Evolutionary conservation across 257 asterid species (phyloP).

Genomic region (Solanum paucissectum): DNA sequence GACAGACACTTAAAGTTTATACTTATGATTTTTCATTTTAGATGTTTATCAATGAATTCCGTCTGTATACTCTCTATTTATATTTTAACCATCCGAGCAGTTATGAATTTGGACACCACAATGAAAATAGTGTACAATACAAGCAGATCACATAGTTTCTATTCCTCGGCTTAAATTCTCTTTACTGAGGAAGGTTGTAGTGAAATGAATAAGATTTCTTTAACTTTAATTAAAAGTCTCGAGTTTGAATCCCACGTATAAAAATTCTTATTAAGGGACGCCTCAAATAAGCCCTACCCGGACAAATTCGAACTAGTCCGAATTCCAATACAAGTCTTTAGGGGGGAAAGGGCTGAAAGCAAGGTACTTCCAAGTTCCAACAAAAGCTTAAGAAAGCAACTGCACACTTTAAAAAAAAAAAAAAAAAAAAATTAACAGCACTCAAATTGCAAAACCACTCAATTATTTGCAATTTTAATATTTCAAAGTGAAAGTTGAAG

Average conservation of each 20-base stretch:
- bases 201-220: neutral
- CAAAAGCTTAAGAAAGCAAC: neutral
- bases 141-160: neutral
- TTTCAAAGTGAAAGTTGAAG: neutral
- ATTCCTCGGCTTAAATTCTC: neutral
- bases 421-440: neutral
- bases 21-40: no score
- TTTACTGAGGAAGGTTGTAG: neutral
- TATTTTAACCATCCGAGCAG: neutral
- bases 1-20: no score
- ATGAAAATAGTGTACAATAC: neutral
- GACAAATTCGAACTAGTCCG: neutral
- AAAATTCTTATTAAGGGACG: fast-evolving
- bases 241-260: no score
- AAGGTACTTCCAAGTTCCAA: neutral
- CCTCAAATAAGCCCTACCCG: no score
- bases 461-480: neutral
- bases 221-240: no score
- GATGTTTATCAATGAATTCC: no score
- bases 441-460: neutral
- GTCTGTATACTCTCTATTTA: neutral
- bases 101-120: neutral
- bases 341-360: neutral
- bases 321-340: no score
- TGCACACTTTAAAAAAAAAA: neutral